Conservation (phyloP, 2,329 filamentous ascomycete genomes). For the Arachnomyces sp. region DNA sequence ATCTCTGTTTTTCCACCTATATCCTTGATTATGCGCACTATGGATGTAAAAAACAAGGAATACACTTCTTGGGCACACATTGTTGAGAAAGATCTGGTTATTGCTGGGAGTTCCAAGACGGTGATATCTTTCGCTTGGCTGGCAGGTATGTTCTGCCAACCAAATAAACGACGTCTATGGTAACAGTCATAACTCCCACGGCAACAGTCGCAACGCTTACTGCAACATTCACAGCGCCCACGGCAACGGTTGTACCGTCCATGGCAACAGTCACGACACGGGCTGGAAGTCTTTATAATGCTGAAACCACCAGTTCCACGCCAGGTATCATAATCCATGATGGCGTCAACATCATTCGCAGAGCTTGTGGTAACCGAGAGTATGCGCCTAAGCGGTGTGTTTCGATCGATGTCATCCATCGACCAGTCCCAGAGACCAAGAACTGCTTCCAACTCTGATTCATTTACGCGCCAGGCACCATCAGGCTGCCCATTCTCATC, state of each 20-base stretch:
- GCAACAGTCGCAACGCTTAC: no score
- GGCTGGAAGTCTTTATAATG: slow-evolving; percentile 14
- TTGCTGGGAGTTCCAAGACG: slow-evolving; percentile 17
- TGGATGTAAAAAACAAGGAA: slow-evolving; percentile 8
- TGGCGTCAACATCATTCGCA: slow-evolving; percentile 17
- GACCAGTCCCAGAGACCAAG: slow-evolving; percentile 28
- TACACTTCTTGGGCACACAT: slow-evolving; percentile 30
- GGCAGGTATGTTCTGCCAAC: slow-evolving; percentile 5
- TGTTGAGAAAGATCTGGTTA: slow-evolving; percentile 17
- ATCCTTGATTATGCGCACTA: slow-evolving; percentile 19
- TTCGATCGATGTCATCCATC: slow-evolving; percentile 16
- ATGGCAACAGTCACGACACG: no score
- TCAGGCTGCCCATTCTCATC: slow-evolving; percentile 1
- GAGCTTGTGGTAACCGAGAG: slow-evolving; percentile 15
- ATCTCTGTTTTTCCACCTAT: slow-evolving; percentile 11
- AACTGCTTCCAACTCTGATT: slow-evolving; percentile 23
- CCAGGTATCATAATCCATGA: slow-evolving; percentile 8
- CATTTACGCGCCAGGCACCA: slow-evolving; percentile 18
- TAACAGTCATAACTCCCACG: no score
- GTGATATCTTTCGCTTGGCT: slow-evolving; percentile 18
- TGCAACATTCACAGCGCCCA: no score
- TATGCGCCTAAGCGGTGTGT: slow-evolving; percentile 10
- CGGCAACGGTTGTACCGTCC: no score
- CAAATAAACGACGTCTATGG: slow-evolving; percentile 1
- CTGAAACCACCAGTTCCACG: slow-evolving; percentile 1